phyloP scores from a whole-genome alignment of 768 basidiomycete genomes.

The Dendrothele bispora region DNA sequence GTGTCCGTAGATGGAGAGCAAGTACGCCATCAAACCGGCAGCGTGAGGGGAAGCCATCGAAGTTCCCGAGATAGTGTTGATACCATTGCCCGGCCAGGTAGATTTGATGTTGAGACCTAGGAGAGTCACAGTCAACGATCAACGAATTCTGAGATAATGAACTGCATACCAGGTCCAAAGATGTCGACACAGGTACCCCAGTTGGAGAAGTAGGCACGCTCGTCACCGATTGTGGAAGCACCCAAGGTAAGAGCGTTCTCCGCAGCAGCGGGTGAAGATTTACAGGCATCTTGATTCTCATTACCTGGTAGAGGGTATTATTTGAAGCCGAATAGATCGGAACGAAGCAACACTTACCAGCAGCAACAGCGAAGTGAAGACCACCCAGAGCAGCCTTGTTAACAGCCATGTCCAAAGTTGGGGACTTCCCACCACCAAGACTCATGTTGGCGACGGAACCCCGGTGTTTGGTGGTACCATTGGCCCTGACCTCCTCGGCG shows the following conservation, averaged over 20 bases:
- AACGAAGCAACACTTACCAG: slow-evolving; percentile 51
- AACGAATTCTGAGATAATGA: not conserved
- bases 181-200: slow-evolving; percentile 88
- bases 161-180: slow-evolving; percentile 72
- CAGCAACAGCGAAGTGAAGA: slow-evolving; percentile 96
- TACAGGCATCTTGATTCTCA: slow-evolving; percentile 87
- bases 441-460: slow-evolving; percentile 98
- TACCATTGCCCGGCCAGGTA: slow-evolving; percentile 68
- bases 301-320: slow-evolving; percentile 46
- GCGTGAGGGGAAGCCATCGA: slow-evolving; percentile 96
- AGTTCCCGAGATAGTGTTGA: slow-evolving; percentile 77
- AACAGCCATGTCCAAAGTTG: slow-evolving; percentile 80
- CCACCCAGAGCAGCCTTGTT: slow-evolving; percentile 81
- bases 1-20: slow-evolving; percentile 84
- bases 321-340: not conserved
- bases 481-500: slow-evolving; percentile 61
- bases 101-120: slow-evolving; percentile 83
- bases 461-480: slow-evolving; percentile 83
- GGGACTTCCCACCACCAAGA: slow-evolving; percentile 93
- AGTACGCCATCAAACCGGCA: slow-evolving; percentile 88
- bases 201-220: slow-evolving; percentile 93
- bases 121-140: slow-evolving; percentile 1
- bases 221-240: slow-evolving; percentile 80
- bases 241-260: slow-evolving; percentile 93
- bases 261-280: slow-evolving; percentile 88